phyloP scores from a whole-genome alignment of 768 basidiomycete species.

The Agaricus subrufescens region DNA sequence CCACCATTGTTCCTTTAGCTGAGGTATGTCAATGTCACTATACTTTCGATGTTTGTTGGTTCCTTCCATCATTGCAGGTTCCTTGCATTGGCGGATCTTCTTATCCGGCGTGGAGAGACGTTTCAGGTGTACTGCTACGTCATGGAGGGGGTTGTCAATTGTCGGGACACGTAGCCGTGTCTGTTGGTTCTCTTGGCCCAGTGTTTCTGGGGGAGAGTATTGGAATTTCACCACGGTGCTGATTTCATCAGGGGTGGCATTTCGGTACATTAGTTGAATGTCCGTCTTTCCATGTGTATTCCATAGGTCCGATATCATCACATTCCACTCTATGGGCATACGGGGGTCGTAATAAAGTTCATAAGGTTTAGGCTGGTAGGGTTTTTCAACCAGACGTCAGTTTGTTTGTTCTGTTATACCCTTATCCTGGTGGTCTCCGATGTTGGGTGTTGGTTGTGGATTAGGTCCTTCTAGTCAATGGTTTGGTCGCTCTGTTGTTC shows the following conservation, averaged over 20 bases:
- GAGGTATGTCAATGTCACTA: not conserved
- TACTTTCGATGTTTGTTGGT: not conserved
- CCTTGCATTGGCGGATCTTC: not conserved
- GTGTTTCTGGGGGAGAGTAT: too few species aligned
- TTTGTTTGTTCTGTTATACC: not conserved
- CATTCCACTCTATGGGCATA: slow-evolving; percentile 19
- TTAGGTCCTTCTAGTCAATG: too few species aligned
- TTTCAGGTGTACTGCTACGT: too few species aligned
- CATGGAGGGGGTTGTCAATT: too few species aligned
- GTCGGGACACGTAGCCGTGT: too few species aligned
- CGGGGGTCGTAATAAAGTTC: slow-evolving; percentile 13
- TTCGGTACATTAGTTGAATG: not conserved
- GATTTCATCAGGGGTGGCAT: not conserved
- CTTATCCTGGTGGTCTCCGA: too few species aligned
- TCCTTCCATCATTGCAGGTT: not conserved
- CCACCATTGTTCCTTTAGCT: slow-evolving; percentile 15
- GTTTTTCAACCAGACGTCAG: not conserved
- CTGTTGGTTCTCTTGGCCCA: too few species aligned
- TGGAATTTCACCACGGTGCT: not conserved
- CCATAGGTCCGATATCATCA: not conserved
- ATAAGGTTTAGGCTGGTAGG: not conserved
- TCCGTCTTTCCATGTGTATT: not conserved
- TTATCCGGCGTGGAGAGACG: too few species aligned
- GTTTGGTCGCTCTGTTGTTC: not conserved
- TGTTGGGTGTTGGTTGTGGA: too few species aligned